Base-by-base conservation (phyloP, 1,284 basidiomycete species). In the Acaromyces ingoldii region DNA sequence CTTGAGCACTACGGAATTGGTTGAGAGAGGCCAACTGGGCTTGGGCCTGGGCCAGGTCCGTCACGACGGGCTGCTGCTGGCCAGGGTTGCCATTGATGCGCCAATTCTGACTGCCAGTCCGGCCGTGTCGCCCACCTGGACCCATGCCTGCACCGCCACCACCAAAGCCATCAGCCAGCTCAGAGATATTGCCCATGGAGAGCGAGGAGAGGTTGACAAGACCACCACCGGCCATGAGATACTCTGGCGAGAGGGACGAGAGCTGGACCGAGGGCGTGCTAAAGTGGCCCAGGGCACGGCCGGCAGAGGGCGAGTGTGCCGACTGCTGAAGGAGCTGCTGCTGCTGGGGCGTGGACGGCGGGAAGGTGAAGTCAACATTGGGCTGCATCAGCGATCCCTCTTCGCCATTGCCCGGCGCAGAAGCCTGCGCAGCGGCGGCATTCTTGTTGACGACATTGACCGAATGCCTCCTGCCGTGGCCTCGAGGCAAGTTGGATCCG, bases 21-120 rank as follows among this genome's bases (percentile, higher is more conserved):
- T 95, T 90, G 43, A 98, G 81, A 67, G 92, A 93, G 69, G 91
- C 89, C 4, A 99, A 81, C 76, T 99, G 95, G 9, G 91, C 90
- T 75, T 93, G 91, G 2, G 77, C 78, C 58, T 76, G 75, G 36
- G 74, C 72, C n/a, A 78, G 72, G 51, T 76, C 67, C n/a, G 66
- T 68, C 13, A 72, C 62, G 6, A 24, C 29, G 15, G 49, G 44
- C 21, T 24, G 21, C 10, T 60, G 46, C 19, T 61, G 58, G n/a
- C 51, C 54, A 5, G 46, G 31, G 15, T 38, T 47, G 33, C 64
- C 62, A 43, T 65, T 62, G 40, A 56, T 63, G 29, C 66, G 61
- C 61, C 65, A 62, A 24, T 11, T 41, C 49, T 61, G 56, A 9
- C 40, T 42, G 38, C 47, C 63, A 19, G 52, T 58, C 13, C 61